These are phyloP conservation scores for Phallus indusiatus DNA, from an alignment of 768 basidiomycete genomes.

Conservation along the genomic window DNA sequence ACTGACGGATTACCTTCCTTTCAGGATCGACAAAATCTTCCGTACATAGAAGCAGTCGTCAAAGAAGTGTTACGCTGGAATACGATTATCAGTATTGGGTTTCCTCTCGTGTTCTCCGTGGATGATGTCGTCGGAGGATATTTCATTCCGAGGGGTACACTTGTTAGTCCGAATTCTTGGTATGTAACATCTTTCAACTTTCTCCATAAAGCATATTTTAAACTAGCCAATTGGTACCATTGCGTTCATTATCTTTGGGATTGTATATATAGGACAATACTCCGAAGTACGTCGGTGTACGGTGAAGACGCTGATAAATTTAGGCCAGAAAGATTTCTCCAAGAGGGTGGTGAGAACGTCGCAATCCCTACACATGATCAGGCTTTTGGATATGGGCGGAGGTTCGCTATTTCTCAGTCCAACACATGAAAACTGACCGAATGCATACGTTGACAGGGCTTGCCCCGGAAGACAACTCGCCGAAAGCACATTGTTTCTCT, in stretches of 20 bases:
- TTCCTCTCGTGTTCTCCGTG: background rate
- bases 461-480: constrained; percentile 1
- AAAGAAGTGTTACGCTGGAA: constrained; percentile 14
- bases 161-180: too few species aligned
- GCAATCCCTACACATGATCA: too few species aligned
- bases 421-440: background rate
- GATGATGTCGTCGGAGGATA: too few species aligned
- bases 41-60: constrained; percentile 13
- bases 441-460: background rate
- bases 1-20: constrained; percentile 16
- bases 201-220: too few species aligned
- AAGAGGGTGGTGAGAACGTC: too few species aligned
- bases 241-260: constrained; percentile 15
- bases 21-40: constrained; percentile 20
- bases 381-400: too few species aligned
- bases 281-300: too few species aligned
- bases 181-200: too few species aligned
- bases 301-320: constrained; percentile 25
- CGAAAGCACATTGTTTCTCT: background rate
- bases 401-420: background rate
- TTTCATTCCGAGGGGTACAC: too few species aligned
- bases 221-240: too few species aligned
- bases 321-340: too few species aligned
- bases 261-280: too few species aligned
- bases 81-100: background rate